phyloP scores from a whole-genome alignment of 805 yeast genomes.

The Candida methanosorbosa region DNA sequence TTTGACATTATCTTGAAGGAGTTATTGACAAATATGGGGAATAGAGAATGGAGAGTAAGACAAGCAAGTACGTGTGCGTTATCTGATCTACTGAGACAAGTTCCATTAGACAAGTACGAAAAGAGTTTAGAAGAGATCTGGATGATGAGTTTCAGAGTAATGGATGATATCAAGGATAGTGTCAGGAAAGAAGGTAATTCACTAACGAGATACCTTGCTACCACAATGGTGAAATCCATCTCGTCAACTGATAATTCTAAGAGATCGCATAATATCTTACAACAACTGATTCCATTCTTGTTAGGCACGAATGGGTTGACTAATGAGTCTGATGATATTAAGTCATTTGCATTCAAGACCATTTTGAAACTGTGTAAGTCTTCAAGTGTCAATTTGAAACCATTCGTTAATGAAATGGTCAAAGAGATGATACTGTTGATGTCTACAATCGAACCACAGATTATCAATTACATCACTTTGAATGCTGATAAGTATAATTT shows the following conservation, averaged over 20 bases:
- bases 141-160: constrained; percentile 78
- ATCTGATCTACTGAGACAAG: constrained; percentile 58
- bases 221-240: constrained; percentile 49
- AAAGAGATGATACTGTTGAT: constrained; percentile 62
- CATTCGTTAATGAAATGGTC: constrained; percentile 61
- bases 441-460: constrained; percentile 89
- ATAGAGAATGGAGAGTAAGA: constrained; percentile 87
- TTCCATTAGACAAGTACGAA: constrained; percentile 44
- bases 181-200: constrained; percentile 75
- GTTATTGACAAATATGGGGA: constrained; percentile 58
- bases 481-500: constrained; percentile 86
- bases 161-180: constrained; percentile 93
- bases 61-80: constrained; percentile 78
- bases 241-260: constrained; percentile 23
- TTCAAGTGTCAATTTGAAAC: constrained; percentile 50
- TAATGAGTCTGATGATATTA: constrained; percentile 81
- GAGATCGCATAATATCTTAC: constrained; percentile 38
- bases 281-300: constrained; percentile 65
- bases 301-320: constrained; percentile 71
- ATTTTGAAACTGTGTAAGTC: constrained; percentile 62
- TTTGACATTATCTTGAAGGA: constrained; percentile 57
- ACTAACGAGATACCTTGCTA: constrained; percentile 59
- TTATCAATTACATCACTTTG: constrained; percentile 72
- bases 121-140: constrained; percentile 58
- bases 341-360: constrained; percentile 65